Conservation (phyloP, 768 basidiomycete species). For the Ephemerocybe angulata region DNA sequence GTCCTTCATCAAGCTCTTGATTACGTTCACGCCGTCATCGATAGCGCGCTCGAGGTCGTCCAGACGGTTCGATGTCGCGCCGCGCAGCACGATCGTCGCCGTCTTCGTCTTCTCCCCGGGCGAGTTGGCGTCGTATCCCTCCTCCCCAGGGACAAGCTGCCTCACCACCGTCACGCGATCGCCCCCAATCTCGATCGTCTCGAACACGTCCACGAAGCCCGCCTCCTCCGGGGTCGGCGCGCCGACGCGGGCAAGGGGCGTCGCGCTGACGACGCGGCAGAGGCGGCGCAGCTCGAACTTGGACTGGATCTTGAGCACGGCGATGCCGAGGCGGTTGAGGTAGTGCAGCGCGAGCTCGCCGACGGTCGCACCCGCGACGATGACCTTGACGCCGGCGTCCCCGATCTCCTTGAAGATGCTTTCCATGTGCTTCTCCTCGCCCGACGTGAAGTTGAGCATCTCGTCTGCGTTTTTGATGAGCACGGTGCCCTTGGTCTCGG, state of each 20-base stretch:
- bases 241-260: slow-evolving; percentile 92
- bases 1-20: slow-evolving; percentile 91
- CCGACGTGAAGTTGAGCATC: slow-evolving; percentile 93
- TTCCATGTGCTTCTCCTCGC: slow-evolving; percentile 96
- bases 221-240: slow-evolving; percentile 96
- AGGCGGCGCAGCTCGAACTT: slow-evolving; percentile 96
- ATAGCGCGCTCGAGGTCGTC: slow-evolving; percentile 96
- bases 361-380: slow-evolving; percentile 89
- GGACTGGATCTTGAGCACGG: slow-evolving; percentile 94
- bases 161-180: slow-evolving; percentile 96
- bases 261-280: slow-evolving; percentile 94
- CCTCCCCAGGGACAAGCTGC: slow-evolving; percentile 68
- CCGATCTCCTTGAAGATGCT: slow-evolving; percentile 98
- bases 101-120: slow-evolving; percentile 75
- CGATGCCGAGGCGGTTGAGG: slow-evolving; percentile 89
- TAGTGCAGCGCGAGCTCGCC: slow-evolving; percentile 97
- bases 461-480: slow-evolving; percentile 93
- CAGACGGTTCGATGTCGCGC: slow-evolving; percentile 89
- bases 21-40: slow-evolving; percentile 95
- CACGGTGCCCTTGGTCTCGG: slow-evolving; percentile 98
- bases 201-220: slow-evolving; percentile 89
- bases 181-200: slow-evolving; percentile 94
- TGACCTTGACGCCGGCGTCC: slow-evolving; percentile 88
- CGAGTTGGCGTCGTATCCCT: slow-evolving; percentile 50
- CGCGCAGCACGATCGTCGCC: slow-evolving; percentile 91